A percentile compares a stretch with the other conserved stretches of the same genome.
Conservation (phyloP, 371 early-diverging fungal species). For the Actinomortierella wolfii region DNA sequence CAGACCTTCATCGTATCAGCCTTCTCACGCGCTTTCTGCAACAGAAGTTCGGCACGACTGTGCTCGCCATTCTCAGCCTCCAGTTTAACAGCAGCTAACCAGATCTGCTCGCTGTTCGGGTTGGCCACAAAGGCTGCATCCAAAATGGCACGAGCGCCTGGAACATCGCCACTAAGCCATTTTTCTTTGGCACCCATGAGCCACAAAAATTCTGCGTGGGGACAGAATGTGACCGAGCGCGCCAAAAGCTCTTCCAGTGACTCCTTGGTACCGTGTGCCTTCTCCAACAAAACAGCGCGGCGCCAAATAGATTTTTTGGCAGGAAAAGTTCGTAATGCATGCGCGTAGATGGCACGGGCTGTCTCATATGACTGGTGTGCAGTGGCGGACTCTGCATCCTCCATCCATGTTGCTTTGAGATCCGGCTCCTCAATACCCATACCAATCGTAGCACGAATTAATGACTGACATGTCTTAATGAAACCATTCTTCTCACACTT, state of each 20-base stretch:
- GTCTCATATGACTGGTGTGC: conserved; percentile 72
- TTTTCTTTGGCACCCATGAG: conserved; percentile 96
- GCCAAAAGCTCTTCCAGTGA: conserved; percentile 81
- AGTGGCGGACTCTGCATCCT: conserved; percentile 85
- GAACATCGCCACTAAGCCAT: conserved; percentile 88
- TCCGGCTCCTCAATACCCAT: conserved; percentile 87
- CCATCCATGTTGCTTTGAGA: conserved; percentile 82
- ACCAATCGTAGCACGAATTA: conserved; percentile 79
- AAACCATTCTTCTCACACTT: conserved; percentile 83
- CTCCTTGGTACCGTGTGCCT: conserved; percentile 79
- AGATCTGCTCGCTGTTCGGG: conserved; percentile 90
- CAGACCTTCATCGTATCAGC: conserved; percentile 80
- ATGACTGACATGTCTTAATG: conserved; percentile 80
- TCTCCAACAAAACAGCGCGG: conserved; percentile 88
- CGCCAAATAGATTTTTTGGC: conserved; percentile 85
- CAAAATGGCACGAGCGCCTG: conserved; percentile 86
- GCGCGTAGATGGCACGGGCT: conserved; percentile 89
- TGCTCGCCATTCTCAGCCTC: conserved; percentile 89
- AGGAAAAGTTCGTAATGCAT: conserved; percentile 81
- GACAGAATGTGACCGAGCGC: conserved; percentile 88
- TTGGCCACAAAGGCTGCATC: conserved; percentile 90
- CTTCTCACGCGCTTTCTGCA: conserved; percentile 78
- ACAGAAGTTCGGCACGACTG: conserved; percentile 77
- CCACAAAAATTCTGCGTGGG: conserved; percentile 94
- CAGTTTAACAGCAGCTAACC: conserved; percentile 95